Base-by-base conservation (phyloP, 2,329 filamentous ascomycete species). In the Botrytis medusae region DNA sequence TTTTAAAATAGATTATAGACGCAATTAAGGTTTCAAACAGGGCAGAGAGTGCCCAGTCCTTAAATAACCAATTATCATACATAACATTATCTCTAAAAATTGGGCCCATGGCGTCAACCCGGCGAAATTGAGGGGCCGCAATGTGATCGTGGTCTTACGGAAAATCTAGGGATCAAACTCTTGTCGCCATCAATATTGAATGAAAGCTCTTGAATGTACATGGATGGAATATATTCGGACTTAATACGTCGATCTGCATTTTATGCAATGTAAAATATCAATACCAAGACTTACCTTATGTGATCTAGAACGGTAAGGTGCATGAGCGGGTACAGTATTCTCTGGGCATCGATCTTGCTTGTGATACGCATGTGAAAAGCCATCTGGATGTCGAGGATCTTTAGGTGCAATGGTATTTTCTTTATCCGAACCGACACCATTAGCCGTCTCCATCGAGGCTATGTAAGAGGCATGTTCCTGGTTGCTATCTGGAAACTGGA, bases 91-190 rank as follows among this genome's bases (percentile, higher is more conserved):
- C 46, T n/a, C 22, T 68, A 29, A 68, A 68, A 42, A 37, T 2
- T 54, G 46, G 64, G 16, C n/a, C 64, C 25, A 64, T 22, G 25
- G 1, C 37, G 25, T n/a, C 34, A 54, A 68, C 20, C 34, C 63
- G 29, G 44, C 44, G 22, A n/a, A 51, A 51, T 67, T 67, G 63
- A 37, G 63, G 63, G 22, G n/a, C 64, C 64, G 34, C 64, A 54
- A n/a, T 40, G 25, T 40, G 46, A 22, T 68, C 34, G 32, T 40
- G 54, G 46, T 40, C 46, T n/a, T 54, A 22, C 25, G 18, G 34
- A 40, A 29, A 14, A 48, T 54, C 9, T 34, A 67, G 37, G 32
- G 22, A 16, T n/a, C 34, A 25, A 54, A 48, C 51, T 40, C 4
- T 7, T 9, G 37, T 29, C 46, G 18, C 46, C 25, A 40, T 68